Evolutionary conservation across 1,139 yeast species (phyloP).

Genomic region (Yamadazyma kanchanaburiensis): DNA sequence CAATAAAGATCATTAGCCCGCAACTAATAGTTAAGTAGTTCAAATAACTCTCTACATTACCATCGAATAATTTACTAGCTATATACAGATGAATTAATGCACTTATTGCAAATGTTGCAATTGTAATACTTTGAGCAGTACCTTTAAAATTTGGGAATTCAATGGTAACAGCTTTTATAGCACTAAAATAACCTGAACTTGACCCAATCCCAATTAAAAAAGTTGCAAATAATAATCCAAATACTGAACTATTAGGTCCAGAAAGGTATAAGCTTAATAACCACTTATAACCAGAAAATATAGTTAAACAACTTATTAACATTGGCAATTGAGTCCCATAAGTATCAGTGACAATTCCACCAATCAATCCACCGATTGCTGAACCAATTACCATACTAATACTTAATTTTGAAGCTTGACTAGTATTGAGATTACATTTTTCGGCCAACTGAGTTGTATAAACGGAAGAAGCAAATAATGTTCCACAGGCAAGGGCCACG

Average conservation of each 20-base stretch:
- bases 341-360: constrained; percentile 29
- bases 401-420: constrained; percentile 27
- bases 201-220: constrained; percentile 31
- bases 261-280: constrained; percentile 18
- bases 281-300: constrained; percentile 27
- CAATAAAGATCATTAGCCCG: constrained; percentile 23
- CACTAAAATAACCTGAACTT: constrained; percentile 31
- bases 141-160: constrained; percentile 31
- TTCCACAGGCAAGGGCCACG: constrained; percentile 31
- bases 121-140: constrained; percentile 35
- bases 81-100: constrained; percentile 25
- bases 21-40: constrained; percentile 21
- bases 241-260: constrained; percentile 16
- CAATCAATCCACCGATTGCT: constrained; percentile 29
- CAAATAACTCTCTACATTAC: constrained; percentile 22
- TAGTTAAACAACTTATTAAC: constrained; percentile 21
- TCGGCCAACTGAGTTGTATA: constrained; percentile 32
- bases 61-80: constrained; percentile 18
- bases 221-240: constrained; percentile 24
- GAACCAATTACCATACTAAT: constrained; percentile 31
- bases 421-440: constrained; percentile 24
- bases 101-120: constrained; percentile 38
- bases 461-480: constrained; percentile 32
- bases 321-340: constrained; percentile 36
- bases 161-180: constrained; percentile 32